Evolutionary conservation across 2,329 filamentous ascomycete genomes (phyloP).

Genomic region (Diaporthe longicolla): DNA sequence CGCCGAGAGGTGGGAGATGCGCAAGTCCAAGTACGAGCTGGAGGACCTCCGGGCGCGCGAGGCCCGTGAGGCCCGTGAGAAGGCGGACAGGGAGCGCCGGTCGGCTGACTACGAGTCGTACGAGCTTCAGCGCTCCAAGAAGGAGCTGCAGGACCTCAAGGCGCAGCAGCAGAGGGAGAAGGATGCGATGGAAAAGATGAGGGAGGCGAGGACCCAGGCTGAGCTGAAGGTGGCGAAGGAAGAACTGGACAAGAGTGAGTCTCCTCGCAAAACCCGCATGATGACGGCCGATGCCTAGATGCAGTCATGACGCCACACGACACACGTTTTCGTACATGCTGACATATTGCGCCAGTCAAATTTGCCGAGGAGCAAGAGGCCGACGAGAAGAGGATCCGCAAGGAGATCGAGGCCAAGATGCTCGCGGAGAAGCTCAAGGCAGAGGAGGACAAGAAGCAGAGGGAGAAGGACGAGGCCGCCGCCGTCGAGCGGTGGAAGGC

Average conservation of each 20-base stretch:
- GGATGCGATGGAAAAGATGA: constrained; percentile 54
- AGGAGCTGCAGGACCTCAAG: constrained; percentile 57
- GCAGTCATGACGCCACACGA: constrained; percentile 25
- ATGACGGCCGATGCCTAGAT: constrained; percentile 7
- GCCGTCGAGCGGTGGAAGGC: constrained; percentile 67
- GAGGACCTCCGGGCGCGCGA: constrained; percentile 47
- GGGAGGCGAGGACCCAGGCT: constrained; percentile 60
- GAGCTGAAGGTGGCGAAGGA: constrained; percentile 65
- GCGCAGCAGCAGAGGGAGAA: constrained; percentile 52
- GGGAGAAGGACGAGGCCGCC: constrained; percentile 63
- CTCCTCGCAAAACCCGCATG: not conserved
- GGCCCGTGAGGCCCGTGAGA: constrained; percentile 42
- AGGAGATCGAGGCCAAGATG: constrained; percentile 64
- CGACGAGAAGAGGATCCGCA: constrained; percentile 66
- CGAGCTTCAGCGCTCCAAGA: constrained; percentile 55
- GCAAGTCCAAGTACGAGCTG: constrained; percentile 56
- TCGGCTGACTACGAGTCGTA: constrained; percentile 50
- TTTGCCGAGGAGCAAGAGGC: constrained; percentile 61
- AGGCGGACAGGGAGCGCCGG: constrained; percentile 44
- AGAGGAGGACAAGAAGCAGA: constrained; percentile 59
- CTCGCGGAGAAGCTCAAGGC: constrained; percentile 62
- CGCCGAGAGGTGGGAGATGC: constrained; percentile 53
- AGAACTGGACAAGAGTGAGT: constrained; percentile 59
- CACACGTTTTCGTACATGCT: not conserved
- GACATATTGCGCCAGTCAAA: constrained; percentile 50